These are phyloP conservation scores for Malus hybrid DNA, from an alignment of 331 rosid species.

Conservation along the genomic window DNA sequence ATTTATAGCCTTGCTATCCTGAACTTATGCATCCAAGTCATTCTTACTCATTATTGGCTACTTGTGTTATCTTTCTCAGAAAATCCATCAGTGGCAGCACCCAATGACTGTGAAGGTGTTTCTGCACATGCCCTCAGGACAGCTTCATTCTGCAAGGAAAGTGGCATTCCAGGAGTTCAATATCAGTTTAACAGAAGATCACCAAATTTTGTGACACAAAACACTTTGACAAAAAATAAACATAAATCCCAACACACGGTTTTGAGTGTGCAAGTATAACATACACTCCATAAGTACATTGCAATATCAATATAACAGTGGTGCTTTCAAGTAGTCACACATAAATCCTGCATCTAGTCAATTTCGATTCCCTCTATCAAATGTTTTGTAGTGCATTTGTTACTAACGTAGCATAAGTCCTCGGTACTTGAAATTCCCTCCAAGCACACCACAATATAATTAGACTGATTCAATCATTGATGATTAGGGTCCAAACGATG, in stretches of 20 bases:
- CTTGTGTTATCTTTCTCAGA: conserved; percentile 9
- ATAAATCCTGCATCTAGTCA: background rate
- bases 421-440: background rate
- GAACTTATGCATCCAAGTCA: background rate
- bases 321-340: background rate
- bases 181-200: background rate
- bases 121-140: conserved; percentile 76
- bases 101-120: conserved; percentile 37
- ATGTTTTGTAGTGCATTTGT: background rate
- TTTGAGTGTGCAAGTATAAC: background rate
- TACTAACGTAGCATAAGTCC: background rate
- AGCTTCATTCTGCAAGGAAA: conserved; percentile 63
- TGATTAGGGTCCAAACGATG: background rate
- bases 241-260: background rate
- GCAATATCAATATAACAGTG: background rate
- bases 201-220: background rate
- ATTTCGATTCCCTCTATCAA: background rate
- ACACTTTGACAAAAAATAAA: too few species aligned
- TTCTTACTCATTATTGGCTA: conserved; percentile 16
- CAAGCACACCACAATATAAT: background rate
- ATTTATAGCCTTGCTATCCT: background rate
- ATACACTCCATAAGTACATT: background rate
- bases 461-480: background rate
- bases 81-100: conserved; percentile 16
- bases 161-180: background rate